Conservation (phyloP, 2,329 filamentous ascomycete species). For the Hymenoscyphus linearis region DNA sequence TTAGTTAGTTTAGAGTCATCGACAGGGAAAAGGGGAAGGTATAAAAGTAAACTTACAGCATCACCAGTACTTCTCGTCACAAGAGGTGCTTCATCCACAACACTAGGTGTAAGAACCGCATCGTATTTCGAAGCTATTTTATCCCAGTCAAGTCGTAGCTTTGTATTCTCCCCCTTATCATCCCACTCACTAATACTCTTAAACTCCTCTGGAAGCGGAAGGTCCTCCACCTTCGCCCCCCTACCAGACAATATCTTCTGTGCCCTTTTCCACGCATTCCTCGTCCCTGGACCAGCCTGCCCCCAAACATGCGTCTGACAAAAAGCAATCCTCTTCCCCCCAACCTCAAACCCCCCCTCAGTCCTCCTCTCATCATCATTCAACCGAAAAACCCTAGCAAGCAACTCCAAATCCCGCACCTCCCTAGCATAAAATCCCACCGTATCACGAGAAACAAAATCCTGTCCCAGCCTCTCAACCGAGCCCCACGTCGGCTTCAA, state of each 20-base stretch:
- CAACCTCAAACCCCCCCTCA: slow-evolving; percentile 32
- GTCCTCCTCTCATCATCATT: slow-evolving; percentile 41
- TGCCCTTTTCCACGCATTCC: slow-evolving; percentile 38
- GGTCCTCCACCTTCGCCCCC: slow-evolving; percentile 52
- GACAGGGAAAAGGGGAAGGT: neutral
- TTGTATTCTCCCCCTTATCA: slow-evolving; percentile 46
- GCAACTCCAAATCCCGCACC: slow-evolving; percentile 51
- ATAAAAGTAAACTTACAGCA: slow-evolving; percentile 36
- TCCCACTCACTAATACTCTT: slow-evolving; percentile 47
- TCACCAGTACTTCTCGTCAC: slow-evolving; percentile 51
- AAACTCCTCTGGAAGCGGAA: slow-evolving; percentile 48
- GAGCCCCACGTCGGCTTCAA: slow-evolving; percentile 63
- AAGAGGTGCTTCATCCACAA: slow-evolving; percentile 52
- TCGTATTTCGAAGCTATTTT: slow-evolving; percentile 45
- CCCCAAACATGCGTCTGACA: slow-evolving; percentile 49
- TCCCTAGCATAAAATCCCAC: slow-evolving; percentile 55
- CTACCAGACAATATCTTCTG: slow-evolving; percentile 36
- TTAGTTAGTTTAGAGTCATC: neutral
- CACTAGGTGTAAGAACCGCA: slow-evolving; percentile 54
- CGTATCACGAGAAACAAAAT: slow-evolving; percentile 55
- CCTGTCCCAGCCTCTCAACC: slow-evolving; percentile 57
- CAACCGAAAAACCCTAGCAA: slow-evolving; percentile 50
- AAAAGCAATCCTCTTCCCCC: slow-evolving; percentile 49
- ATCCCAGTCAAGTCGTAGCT: slow-evolving; percentile 50
- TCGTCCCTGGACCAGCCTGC: slow-evolving; percentile 40